Evolutionary conservation across 805 yeast genomes (phyloP).

Genomic region (Isabelozyma pseudorhagii): DNA sequence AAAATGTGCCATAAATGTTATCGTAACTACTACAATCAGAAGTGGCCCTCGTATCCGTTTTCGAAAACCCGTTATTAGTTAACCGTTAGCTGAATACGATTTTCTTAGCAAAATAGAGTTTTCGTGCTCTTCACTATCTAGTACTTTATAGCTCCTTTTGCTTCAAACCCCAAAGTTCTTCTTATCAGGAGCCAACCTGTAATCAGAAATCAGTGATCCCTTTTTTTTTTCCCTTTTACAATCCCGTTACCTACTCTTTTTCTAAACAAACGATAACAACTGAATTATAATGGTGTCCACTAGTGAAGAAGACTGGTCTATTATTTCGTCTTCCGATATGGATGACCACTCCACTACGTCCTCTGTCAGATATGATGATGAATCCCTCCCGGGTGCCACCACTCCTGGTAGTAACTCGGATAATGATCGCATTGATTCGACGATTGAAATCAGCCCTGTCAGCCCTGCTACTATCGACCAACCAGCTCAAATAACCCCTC

Average conservation of each 20-base stretch:
- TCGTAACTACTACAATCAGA: background rate
- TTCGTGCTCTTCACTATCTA: no score
- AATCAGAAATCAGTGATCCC: background rate
- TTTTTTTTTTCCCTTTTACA: background rate
- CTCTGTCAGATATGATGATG: background rate
- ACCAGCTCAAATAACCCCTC: no score
- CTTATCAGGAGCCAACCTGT: background rate
- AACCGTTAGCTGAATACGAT: no score
- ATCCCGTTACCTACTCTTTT: background rate
- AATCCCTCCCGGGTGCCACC: background rate
- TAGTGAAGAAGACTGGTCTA: constrained; percentile 44
- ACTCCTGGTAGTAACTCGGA: background rate
- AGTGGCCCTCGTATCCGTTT: background rate
- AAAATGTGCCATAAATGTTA: background rate
- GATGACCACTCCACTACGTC: constrained; percentile 25
- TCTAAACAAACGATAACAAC: no score
- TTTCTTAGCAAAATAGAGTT: no score
- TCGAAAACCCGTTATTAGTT: background rate
- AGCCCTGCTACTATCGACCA: background rate
- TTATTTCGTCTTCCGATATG: constrained; percentile 39
- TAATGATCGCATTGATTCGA: constrained; percentile 1
- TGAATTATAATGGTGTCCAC: background rate
- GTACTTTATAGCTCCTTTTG: background rate
- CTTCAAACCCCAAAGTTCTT: background rate
- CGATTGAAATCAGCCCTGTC: constrained; percentile 1